A percentile compares a stretch with the other conserved stretches of the same genome.
These are phyloP conservation scores for Ilyonectria mors-panacis DNA, from an alignment of 2,329 filamentous ascomycete genomes.

Conservation along the genomic window DNA sequence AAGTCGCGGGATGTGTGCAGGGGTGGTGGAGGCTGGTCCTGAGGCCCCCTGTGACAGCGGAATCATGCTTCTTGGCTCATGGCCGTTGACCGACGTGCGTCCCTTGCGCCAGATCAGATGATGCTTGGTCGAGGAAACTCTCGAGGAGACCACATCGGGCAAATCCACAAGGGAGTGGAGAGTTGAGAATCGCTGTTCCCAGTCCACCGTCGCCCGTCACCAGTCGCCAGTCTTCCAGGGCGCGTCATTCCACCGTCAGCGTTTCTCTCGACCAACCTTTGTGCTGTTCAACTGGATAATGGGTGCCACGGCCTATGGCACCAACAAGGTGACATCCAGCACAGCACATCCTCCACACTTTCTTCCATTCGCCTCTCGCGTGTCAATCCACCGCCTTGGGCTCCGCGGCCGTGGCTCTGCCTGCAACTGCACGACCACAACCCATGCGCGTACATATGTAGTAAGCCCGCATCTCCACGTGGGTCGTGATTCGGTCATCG, in stretches of 20 bases:
- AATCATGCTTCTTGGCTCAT: background rate
- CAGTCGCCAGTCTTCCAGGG: background rate
- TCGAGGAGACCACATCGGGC: too few relatives aligned
- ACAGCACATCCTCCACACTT: conserved; percentile 26
- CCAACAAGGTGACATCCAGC: conserved; percentile 36
- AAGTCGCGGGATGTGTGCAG: conserved; percentile 2
- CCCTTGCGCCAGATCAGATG: conserved; percentile 21
- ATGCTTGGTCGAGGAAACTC: conserved; percentile 4
- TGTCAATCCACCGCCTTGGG: conserved; percentile 31
- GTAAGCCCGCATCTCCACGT: conserved; percentile 48
- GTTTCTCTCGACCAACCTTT: conserved; percentile 25
- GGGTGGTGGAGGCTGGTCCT: conserved; percentile 11
- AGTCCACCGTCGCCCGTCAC: background rate
- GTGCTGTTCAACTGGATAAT: conserved; percentile 10
- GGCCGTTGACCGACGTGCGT: conserved; percentile 1
- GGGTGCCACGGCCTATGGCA: conserved; percentile 20
- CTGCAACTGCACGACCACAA: conserved; percentile 23
- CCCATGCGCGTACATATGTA: conserved; percentile 1
- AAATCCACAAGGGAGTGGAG: conserved; percentile 4
- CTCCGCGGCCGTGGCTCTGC: conserved; percentile 10
- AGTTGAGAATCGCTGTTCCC: conserved; percentile 1
- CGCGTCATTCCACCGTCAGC: conserved; percentile 44
- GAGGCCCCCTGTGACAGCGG: background rate
- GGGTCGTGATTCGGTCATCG: conserved; percentile 45
- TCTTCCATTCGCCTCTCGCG: conserved; percentile 25